Conservation (phyloP, 495 filamentous ascomycete species). For the Podospora tetraspora region DNA sequence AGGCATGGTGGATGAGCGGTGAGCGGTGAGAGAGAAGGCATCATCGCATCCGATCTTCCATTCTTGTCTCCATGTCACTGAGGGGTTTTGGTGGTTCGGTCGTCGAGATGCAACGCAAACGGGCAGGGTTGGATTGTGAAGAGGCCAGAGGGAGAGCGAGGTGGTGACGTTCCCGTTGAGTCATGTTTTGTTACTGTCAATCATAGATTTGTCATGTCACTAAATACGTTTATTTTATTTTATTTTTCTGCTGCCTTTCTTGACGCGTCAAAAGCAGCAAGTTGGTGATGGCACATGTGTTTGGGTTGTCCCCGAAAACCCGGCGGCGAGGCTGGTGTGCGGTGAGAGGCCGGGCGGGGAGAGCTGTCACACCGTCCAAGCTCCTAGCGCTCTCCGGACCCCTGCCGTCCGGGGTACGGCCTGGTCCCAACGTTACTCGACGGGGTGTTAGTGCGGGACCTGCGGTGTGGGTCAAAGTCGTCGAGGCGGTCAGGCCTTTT, state of each 20-base stretch:
- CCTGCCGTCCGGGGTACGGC: constrained; percentile 8
- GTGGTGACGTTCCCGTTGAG: not conserved
- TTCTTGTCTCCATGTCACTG: not conserved
- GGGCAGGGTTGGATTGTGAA: not conserved
- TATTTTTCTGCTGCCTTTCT: not conserved
- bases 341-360: not conserved
- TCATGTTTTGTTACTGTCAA: not conserved
- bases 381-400: not conserved
- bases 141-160: not conserved
- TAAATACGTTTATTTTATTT: not conserved
- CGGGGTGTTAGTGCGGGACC: constrained; percentile 22
- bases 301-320: not conserved
- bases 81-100: not conserved
- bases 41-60: not conserved
- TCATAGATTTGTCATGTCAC: not conserved
- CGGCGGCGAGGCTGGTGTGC: constrained; percentile 4
- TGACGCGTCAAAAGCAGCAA: not conserved
- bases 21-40: not conserved
- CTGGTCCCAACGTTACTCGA: constrained; percentile 21
- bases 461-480: constrained; percentile 10
- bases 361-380: not conserved
- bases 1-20: not conserved
- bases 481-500: constrained; percentile 7
- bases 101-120: not conserved
- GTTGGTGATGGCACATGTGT: not conserved